Evolutionary conservation across 2,329 filamentous ascomycete species (phyloP).

Genomic region (Alternaria sp.): DNA sequence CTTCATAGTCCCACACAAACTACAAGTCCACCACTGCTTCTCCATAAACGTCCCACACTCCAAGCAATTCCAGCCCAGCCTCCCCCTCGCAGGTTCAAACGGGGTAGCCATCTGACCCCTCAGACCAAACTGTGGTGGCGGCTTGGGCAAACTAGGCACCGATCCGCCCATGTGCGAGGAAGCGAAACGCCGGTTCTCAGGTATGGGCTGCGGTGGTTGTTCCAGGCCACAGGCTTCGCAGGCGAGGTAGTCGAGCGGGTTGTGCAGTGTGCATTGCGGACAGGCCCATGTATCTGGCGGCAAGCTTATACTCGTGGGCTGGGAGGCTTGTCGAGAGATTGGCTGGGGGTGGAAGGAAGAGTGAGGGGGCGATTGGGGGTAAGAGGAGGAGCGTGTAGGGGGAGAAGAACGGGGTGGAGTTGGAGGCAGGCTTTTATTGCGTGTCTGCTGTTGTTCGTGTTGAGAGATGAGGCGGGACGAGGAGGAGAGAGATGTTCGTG

Average conservation of each 20-base stretch:
- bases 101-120: conserved; percentile 46
- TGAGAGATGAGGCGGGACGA: conserved; percentile 31
- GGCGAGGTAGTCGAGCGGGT: conserved; percentile 65
- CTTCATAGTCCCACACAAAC: conserved; percentile 1
- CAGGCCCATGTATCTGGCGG: conserved; percentile 63
- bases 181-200: conserved; percentile 42
- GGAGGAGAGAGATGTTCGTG: background rate
- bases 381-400: background rate
- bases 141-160: conserved; percentile 37
- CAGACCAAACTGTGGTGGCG: conserved; percentile 40
- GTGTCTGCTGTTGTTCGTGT: conserved; percentile 32
- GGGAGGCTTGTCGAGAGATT: no score
- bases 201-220: conserved; percentile 56
- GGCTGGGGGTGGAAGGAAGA: no score
- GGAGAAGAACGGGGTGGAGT: conserved; percentile 40
- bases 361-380: background rate
- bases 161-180: conserved; percentile 22
- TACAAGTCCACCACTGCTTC: background rate
- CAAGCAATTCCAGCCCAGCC: conserved; percentile 67
- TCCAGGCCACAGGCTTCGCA: conserved; percentile 69
- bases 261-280: conserved; percentile 68
- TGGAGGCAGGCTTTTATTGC: conserved; percentile 34
- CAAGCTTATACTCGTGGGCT: no score
- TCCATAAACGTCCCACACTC: conserved; percentile 68
- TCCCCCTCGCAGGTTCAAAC: conserved; percentile 56